phyloP scores from a whole-genome alignment of 345 rosid species.

The Cardamine occulta region DNA sequence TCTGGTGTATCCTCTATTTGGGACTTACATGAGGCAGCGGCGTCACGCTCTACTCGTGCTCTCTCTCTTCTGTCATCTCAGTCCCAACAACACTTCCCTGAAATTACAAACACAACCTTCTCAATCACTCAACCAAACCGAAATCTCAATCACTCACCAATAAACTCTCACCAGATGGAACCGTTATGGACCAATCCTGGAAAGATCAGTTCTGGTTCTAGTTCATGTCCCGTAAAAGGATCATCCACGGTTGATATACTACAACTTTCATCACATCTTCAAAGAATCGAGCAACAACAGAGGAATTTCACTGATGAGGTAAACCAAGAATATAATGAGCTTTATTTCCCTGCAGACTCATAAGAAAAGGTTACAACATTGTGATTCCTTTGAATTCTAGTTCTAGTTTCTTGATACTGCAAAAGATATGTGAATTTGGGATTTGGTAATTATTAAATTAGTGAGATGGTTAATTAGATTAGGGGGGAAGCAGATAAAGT shows the following conservation, averaged over 20 bases:
- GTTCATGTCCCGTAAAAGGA: constrained; percentile 45
- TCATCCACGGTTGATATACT: constrained; percentile 64
- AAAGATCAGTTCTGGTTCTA: constrained; percentile 32
- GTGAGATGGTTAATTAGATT: constrained; percentile 24
- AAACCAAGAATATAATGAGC: constrained; percentile 56
- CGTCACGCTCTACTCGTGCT: constrained; percentile 68
- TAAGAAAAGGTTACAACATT: constrained; percentile 32
- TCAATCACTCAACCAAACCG: constrained; percentile 42
- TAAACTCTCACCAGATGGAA: constrained; percentile 24
- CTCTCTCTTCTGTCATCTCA: constrained; percentile 97
- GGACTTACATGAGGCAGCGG: constrained; percentile 39
- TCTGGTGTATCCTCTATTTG: constrained; percentile 46
- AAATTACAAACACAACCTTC: constrained; percentile 46
- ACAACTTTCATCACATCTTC: constrained; percentile 76
- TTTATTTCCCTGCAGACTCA: constrained; percentile 44
- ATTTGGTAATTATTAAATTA: constrained; percentile 25
- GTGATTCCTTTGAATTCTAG: neutral
- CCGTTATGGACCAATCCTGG: neutral
- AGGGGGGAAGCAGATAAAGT: neutral
- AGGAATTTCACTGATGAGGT: constrained; percentile 58
- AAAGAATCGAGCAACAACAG: constrained; percentile 71
- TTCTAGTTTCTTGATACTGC: constrained; percentile 1
- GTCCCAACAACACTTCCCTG: constrained; percentile 52
- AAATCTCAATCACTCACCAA: constrained; percentile 8
- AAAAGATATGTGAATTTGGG: neutral